Percentiles rank a stretch among this genome's conserved stretches.
phyloP scores from a whole-genome alignment of 495 filamentous ascomycete species.

The Talaromyces proteolyticus region DNA sequence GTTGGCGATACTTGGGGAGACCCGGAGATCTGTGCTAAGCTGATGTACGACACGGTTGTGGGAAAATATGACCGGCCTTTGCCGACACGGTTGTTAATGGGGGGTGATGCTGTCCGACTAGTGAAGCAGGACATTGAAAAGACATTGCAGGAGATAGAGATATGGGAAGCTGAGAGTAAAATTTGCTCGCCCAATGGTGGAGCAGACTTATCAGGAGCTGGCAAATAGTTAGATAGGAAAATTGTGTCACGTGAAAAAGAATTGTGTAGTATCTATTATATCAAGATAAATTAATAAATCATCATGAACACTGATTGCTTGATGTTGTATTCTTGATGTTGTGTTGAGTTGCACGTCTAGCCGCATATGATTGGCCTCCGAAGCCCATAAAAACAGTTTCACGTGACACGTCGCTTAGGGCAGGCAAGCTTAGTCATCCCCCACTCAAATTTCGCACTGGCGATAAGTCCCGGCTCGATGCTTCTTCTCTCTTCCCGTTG shows the following conservation, averaged over 20 bases:
- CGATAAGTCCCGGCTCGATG: slow-evolving; percentile 17
- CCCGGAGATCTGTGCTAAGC: slow-evolving; percentile 15
- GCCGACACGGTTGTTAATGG: slow-evolving; percentile 16
- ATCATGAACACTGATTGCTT: too few species aligned
- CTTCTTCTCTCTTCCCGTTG: slow-evolving; percentile 29
- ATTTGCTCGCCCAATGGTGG: background rate
- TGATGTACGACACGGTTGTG: slow-evolving; percentile 15
- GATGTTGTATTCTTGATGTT: too few species aligned
- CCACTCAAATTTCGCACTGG: slow-evolving; percentile 47
- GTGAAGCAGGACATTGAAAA: slow-evolving; percentile 13
- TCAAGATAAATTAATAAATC: too few species aligned
- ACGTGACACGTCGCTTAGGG: slow-evolving; percentile 29
- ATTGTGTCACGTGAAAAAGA: too few species aligned
- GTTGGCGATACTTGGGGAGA: slow-evolving; percentile 15
- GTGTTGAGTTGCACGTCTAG: too few species aligned
- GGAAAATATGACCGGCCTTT: slow-evolving; percentile 9
- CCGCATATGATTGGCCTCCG: background rate
- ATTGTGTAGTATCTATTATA: too few species aligned
- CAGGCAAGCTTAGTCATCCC: slow-evolving; percentile 31
- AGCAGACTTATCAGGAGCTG: background rate
- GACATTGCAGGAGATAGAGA: slow-evolving; percentile 14
- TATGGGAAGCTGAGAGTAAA: slow-evolving; percentile 13
- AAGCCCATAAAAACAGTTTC: background rate
- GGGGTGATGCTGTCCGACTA: slow-evolving; percentile 13
- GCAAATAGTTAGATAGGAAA: background rate